Base-by-base conservation (phyloP, 2,329 filamentous ascomycete species). In the Alternaria incomplexa region DNA sequence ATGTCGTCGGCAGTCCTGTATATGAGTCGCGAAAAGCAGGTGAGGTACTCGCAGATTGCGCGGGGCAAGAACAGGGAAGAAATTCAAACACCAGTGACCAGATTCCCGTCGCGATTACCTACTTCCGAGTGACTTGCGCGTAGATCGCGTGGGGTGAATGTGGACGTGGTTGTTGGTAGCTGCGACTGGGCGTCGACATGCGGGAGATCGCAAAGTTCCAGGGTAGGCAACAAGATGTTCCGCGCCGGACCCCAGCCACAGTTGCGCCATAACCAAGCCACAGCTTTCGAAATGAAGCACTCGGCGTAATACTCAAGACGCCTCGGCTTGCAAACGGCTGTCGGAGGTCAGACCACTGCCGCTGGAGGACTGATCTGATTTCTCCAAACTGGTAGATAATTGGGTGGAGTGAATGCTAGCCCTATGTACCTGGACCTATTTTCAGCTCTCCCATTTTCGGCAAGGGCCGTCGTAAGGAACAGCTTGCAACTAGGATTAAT, bases 401-500 rank as follows among this genome's bases (percentile, higher is more conserved):
- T 44, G 22, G 23, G 20, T 22, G 47, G 32, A 26, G 25, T 23
- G 56, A 36, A 48, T 44, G 32, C 25, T 47, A 40, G 30, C 22
- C 46, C 25, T 22, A 32, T 54, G 56, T 17, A 44, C 56, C 44
- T 45, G 23, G 50, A 51, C 51, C 68, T 70, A 73, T 71, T 70
- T 64, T 65, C 61, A 68, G 67, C 67, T 56, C 59, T 53, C 69
- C 70, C 68, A 63, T 61, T 70, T 67, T 67, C 55, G 68, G 64
- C 64, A 66, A 69, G 66, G 61, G 58, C 61, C 25, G 50, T 52
- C 56, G 63, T 60, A 67, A 66, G 51, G 63, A 61, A 67, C 65
- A 65, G 73, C 74, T 77, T 77, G 74, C 73, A 73, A 72, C 65
- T 70, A 70, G 66, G 66, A 70, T 74, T 58, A 71, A 74, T 70